These are phyloP conservation scores for Geotrichum reessii DNA, from an alignment of 1,139 yeast species.

Conservation along the genomic window DNA sequence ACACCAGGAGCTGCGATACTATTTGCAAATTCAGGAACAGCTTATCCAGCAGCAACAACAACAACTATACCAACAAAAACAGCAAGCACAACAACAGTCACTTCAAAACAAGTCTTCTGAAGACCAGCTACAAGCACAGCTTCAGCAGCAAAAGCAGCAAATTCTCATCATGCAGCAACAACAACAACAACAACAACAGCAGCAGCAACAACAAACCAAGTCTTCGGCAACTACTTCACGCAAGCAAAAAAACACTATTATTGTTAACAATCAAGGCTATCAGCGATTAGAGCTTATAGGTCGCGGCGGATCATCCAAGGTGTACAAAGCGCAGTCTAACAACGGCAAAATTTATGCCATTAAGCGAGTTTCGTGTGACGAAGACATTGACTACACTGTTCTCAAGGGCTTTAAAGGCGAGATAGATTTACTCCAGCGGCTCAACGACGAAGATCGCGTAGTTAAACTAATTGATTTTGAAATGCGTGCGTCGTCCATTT, in stretches of 20 bases:
- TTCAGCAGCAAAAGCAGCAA: slow-evolving; percentile 20
- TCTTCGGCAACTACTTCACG: slow-evolving; percentile 1
- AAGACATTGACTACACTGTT: slow-evolving; percentile 67
- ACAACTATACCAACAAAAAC: slow-evolving; percentile 1
- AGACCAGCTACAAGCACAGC: slow-evolving; percentile 12
- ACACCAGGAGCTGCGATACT: slow-evolving; percentile 15
- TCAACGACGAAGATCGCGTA: slow-evolving; percentile 63
- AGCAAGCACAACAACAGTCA: slow-evolving; percentile 1
- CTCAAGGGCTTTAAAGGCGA: slow-evolving; percentile 83
- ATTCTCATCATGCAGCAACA: background rate
- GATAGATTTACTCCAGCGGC: slow-evolving; percentile 61
- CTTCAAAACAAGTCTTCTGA: slow-evolving; percentile 8
- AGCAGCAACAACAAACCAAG: slow-evolving; percentile 19
- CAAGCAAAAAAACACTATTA: slow-evolving; percentile 30
- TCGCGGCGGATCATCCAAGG: slow-evolving; percentile 90
- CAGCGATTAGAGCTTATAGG: slow-evolving; percentile 78
- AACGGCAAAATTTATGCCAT: slow-evolving; percentile 62
- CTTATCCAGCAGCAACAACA: background rate
- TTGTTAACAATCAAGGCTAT: slow-evolving; percentile 58
- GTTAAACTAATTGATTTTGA: slow-evolving; percentile 74
- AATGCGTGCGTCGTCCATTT: slow-evolving; percentile 56
- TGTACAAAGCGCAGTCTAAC: slow-evolving; percentile 66
- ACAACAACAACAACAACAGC: slow-evolving; percentile 12
- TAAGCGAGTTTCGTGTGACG: slow-evolving; percentile 71
- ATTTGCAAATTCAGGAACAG: slow-evolving; percentile 12